phyloP scores from a whole-genome alignment of 2,329 filamentous ascomycete species.

The Coniochaeta sp. region DNA sequence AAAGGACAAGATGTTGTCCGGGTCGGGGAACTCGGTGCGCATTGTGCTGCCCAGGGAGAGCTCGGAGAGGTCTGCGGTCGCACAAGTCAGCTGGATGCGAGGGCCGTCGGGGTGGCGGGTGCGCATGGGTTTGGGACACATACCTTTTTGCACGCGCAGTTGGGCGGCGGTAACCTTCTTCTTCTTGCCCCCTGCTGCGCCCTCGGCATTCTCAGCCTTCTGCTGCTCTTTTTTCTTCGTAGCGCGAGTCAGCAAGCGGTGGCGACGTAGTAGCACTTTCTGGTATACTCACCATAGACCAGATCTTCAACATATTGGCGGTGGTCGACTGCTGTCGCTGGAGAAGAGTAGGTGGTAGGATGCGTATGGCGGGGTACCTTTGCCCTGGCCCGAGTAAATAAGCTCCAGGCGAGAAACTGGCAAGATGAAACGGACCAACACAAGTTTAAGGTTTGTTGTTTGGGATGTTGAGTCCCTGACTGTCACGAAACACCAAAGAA shows the following conservation, averaged over 20 bases:
- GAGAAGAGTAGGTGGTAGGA: not conserved
- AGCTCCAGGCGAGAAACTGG: not conserved
- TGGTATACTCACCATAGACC: slow-evolving; percentile 74
- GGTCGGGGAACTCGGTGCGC: slow-evolving; percentile 73
- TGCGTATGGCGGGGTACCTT: not conserved
- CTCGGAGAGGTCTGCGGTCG: slow-evolving; percentile 64
- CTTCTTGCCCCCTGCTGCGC: slow-evolving; percentile 71
- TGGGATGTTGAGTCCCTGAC: not conserved
- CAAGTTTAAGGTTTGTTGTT: not conserved
- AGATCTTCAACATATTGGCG: slow-evolving; percentile 92
- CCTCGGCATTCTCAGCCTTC: slow-evolving; percentile 79
- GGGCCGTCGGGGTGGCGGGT: not conserved
- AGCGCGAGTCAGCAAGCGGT: slow-evolving; percentile 20
- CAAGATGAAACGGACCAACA: not conserved
- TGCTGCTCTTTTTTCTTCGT: slow-evolving; percentile 92
- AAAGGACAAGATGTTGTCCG: slow-evolving; percentile 82
- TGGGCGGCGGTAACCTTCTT: slow-evolving; percentile 98
- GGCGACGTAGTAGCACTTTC: not conserved
- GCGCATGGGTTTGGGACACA: slow-evolving; percentile 9
- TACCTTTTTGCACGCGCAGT: slow-evolving; percentile 92
- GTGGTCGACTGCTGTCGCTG: not conserved
- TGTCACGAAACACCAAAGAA: not conserved
- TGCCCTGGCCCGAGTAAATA: not conserved
- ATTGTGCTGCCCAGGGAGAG: slow-evolving; percentile 72
- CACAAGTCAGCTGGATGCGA: slow-evolving; percentile 1